Percentiles rank a stretch among this genome's conserved stretches.
These are phyloP conservation scores for Backusella sp. DNA, from an alignment of 192 early-diverging fungal species.

Conservation along the genomic window DNA sequence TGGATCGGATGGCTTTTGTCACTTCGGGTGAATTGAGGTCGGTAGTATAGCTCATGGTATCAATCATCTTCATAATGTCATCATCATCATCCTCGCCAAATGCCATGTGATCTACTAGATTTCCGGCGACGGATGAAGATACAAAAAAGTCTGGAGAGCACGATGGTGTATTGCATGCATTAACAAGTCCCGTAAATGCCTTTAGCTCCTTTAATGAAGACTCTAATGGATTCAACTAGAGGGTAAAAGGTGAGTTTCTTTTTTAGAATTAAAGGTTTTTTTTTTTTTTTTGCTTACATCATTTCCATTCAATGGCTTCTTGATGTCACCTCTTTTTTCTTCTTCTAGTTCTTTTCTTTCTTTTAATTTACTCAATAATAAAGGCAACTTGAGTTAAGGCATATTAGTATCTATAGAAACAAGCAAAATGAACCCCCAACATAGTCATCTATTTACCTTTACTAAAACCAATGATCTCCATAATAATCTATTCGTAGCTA, in stretches of 20 bases:
- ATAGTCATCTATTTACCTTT: slow-evolving; percentile 22
- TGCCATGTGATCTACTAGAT: slow-evolving; percentile 10
- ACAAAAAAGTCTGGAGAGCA: slow-evolving; percentile 24
- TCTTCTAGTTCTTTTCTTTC: slow-evolving; percentile 8
- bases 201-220: slow-evolving; percentile 31
- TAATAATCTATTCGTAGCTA: slow-evolving; percentile 25
- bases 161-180: slow-evolving; percentile 30
- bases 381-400: slow-evolving; percentile 1
- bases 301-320: slow-evolving; percentile 2
- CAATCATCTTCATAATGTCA: slow-evolving; percentile 28
- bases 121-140: slow-evolving; percentile 11
- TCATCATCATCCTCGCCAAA: slow-evolving; percentile 11
- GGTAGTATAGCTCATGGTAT: slow-evolving; percentile 8
- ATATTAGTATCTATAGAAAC: not conserved
- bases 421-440: not conserved
- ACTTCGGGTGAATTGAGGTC: slow-evolving; percentile 24
- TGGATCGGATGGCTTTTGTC: slow-evolving; percentile 25
- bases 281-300: slow-evolving; percentile 7
- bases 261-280: not conserved
- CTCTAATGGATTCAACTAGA: slow-evolving; percentile 33
- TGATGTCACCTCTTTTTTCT: not conserved
- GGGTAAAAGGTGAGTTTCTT: not conserved
- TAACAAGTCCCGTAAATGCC: slow-evolving; percentile 33
- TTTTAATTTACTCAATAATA: slow-evolving; percentile 21
- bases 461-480: slow-evolving; percentile 36